Conservation (phyloP, 192 early-diverging fungal species). For the Coemansia sp. region DNA sequence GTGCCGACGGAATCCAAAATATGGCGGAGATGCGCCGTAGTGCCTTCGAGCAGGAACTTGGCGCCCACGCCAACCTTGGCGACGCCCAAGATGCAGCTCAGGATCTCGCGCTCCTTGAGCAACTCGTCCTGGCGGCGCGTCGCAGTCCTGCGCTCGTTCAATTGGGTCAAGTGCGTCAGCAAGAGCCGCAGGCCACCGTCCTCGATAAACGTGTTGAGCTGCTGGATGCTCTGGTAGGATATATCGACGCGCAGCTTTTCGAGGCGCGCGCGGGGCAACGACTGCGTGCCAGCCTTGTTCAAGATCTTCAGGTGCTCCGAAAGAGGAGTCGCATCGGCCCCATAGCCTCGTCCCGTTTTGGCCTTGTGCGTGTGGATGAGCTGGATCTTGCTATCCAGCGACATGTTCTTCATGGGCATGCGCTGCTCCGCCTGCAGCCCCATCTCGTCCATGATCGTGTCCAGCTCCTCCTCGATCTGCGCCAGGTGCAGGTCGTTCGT, state of each 20-base stretch:
- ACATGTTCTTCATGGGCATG: conserved; percentile 44
- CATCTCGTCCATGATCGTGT: conserved; percentile 51
- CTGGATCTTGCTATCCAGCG: conserved; percentile 39
- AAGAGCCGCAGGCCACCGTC: conserved; percentile 42
- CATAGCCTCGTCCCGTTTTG: not conserved
- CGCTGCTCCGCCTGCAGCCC: conserved; percentile 42
- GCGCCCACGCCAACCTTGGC: conserved; percentile 35
- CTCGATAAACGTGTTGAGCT: conserved; percentile 41
- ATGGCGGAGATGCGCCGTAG: conserved; percentile 14
- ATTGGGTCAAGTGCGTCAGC: conserved; percentile 39
- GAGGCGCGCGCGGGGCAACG: conserved; percentile 40
- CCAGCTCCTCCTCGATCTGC: conserved; percentile 51
- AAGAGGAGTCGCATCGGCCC: conserved; percentile 18
- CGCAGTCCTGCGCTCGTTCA: conserved; percentile 33
- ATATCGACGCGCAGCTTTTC: conserved; percentile 49
- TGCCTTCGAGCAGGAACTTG: conserved; percentile 10
- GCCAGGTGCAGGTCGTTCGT: conserved; percentile 29
- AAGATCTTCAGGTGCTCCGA: conserved; percentile 49
- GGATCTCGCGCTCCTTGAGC: conserved; percentile 43
- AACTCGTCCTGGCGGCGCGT: conserved; percentile 39
- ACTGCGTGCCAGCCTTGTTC: conserved; percentile 37
- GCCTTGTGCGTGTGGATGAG: conserved; percentile 47
- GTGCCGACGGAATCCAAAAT: conserved; percentile 41
- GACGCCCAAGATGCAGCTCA: conserved; percentile 39
- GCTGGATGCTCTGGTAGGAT: conserved; percentile 44